Percentiles rank a stretch among this genome's conserved stretches.
These are phyloP conservation scores for Xylaria nigripes DNA, from an alignment of 495 filamentous ascomycete species.

Conservation along the genomic window DNA sequence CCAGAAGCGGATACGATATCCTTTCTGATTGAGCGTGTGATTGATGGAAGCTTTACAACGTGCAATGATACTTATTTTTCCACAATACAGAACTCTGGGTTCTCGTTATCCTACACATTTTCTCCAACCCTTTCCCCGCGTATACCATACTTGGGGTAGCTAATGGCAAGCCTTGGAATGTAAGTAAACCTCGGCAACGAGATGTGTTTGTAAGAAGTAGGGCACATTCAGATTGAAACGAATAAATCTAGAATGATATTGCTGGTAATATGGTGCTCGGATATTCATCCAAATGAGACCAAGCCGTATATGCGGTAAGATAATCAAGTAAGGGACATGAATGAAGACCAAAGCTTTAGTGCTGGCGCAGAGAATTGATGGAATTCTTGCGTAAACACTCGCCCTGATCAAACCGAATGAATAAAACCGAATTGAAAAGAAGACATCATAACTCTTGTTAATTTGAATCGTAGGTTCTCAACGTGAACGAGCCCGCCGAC, in stretches of 20 bases:
- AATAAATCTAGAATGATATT: too few relatives aligned
- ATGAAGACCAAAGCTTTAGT: too few relatives aligned
- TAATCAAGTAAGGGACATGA: too few relatives aligned
- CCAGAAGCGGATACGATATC: neutral
- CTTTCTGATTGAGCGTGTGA: neutral
- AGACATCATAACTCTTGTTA: neutral
- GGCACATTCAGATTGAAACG: too few relatives aligned
- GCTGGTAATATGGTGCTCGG: too few relatives aligned
- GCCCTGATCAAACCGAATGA: too few relatives aligned
- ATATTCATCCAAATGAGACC: too few relatives aligned
- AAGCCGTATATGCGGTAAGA: too few relatives aligned
- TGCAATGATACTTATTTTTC: neutral
- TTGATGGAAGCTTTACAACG: conserved; percentile 7
- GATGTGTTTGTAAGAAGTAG: neutral
- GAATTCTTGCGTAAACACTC: too few relatives aligned
- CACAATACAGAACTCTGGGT: neutral
- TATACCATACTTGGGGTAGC: neutral
- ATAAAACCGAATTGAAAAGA: neutral
- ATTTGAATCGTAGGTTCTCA: neutral
- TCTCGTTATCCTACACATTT: neutral
- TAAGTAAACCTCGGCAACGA: neutral
- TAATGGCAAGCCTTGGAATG: too few relatives aligned
- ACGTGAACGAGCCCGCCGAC: neutral
- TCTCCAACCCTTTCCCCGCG: conserved; percentile 1
- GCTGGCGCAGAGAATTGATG: too few relatives aligned